These are phyloP conservation scores for Coleophoma cylindrospora DNA, from an alignment of 2,329 filamentous ascomycete species.

Conservation along the genomic window DNA sequence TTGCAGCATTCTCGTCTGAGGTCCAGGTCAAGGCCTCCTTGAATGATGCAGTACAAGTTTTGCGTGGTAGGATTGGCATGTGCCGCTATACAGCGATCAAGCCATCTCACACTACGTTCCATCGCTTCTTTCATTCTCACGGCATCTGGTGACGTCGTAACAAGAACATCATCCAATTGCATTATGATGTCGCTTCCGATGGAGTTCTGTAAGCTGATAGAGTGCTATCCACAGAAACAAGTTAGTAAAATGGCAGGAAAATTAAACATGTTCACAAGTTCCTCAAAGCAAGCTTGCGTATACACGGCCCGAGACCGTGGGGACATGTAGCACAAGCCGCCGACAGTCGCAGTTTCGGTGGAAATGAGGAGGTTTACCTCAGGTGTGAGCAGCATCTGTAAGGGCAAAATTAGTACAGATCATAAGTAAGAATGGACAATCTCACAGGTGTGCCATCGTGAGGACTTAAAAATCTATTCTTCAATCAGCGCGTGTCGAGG, in stretches of 20 bases:
- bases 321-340: too few relatives aligned
- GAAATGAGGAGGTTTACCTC: constrained; percentile 39
- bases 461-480: constrained; percentile 71
- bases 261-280: too few relatives aligned
- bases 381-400: constrained; percentile 82
- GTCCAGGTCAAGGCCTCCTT: constrained; percentile 86
- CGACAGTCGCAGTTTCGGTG: too few relatives aligned
- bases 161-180: constrained; percentile 98
- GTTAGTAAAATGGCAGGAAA: background rate
- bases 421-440: background rate
- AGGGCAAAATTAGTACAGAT: background rate
- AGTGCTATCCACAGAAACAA: constrained; percentile 48
- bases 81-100: constrained; percentile 88
- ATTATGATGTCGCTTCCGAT: constrained; percentile 99
- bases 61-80: constrained; percentile 79
- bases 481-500: background rate
- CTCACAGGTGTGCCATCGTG: constrained; percentile 74
- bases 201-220: constrained; percentile 90
- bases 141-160: constrained; percentile 87
- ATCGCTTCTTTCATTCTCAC: constrained; percentile 90
- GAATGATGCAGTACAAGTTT: constrained; percentile 98
- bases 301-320: too few relatives aligned
- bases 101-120: constrained; percentile 90
- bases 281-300: too few relatives aligned
- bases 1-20: constrained; percentile 78